These are phyloP conservation scores for Psophocarpus tetragonolobus DNA, from an alignment of 306 rosid genomes.

Conservation along the genomic window DNA sequence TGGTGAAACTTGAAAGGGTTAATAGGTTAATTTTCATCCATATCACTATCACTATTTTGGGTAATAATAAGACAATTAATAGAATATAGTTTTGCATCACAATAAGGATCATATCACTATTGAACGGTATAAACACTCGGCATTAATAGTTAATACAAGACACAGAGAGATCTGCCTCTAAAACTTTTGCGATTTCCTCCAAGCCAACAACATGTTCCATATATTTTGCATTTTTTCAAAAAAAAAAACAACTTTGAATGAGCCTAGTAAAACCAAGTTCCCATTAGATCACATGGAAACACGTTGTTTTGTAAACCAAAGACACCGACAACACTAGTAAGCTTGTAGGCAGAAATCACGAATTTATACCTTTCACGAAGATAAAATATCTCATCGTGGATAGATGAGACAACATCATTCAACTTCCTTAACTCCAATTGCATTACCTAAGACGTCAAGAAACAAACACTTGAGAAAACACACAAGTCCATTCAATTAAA, in stretches of 20 bases:
- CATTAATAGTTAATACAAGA: neutral
- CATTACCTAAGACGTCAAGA: conserved; percentile 56
- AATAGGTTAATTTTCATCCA: neutral
- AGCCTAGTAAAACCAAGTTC: neutral
- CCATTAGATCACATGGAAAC: neutral
- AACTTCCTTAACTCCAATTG: conserved; percentile 74
- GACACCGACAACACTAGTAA: neutral
- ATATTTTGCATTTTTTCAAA: neutral
- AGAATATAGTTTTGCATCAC: neutral
- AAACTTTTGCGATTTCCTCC: conserved; percentile 2
- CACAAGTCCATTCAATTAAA: neutral
- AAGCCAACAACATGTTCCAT: neutral
- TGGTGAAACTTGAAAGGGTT: neutral
- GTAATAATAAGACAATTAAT: neutral
- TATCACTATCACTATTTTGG: neutral
- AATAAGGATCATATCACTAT: conserved; percentile 16
- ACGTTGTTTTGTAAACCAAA: conserved; percentile 20
- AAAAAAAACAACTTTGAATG: neutral
- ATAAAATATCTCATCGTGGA: conserved; percentile 91
- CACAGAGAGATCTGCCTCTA: neutral
- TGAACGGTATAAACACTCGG: neutral
- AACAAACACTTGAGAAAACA: conserved; percentile 29
- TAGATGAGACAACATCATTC: conserved; percentile 52
- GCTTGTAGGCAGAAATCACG: neutral
- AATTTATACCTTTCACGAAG: conserved; percentile 81